Percentiles rank a stretch among this genome's conserved stretches.
These are phyloP conservation scores for Ogataea philodendri DNA, from an alignment of 805 yeast genomes.

Conservation along the genomic window DNA sequence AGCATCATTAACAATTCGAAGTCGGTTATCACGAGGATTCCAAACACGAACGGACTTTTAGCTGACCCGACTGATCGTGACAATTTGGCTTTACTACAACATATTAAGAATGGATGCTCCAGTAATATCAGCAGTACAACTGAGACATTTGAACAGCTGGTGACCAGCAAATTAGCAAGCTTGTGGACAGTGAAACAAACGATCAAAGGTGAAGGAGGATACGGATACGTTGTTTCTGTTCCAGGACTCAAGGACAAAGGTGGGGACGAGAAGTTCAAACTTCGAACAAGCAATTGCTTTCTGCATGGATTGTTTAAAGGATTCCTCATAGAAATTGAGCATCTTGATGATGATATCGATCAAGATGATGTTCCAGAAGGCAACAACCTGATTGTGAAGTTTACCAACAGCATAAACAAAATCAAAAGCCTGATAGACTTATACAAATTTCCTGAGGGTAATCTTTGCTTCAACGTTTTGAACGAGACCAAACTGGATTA, in stretches of 20 bases:
- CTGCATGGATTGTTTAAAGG: constrained; percentile 76
- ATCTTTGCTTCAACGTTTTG: constrained; percentile 37
- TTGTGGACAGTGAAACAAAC: constrained; percentile 69
- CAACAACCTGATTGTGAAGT: constrained; percentile 30
- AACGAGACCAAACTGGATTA: constrained; percentile 38
- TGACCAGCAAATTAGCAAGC: constrained; percentile 59
- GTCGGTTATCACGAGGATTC: constrained; percentile 33
- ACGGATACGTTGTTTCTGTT: constrained; percentile 52
- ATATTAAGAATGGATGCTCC: constrained; percentile 45
- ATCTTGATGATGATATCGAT: constrained; percentile 27
- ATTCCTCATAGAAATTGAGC: constrained; percentile 59
- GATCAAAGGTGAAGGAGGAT: constrained; percentile 74
- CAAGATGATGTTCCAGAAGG: constrained; percentile 21
- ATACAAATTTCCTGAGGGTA: constrained; percentile 38
- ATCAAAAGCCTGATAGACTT: constrained; percentile 33
- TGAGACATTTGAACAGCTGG: constrained; percentile 56
- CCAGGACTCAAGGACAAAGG: constrained; percentile 18
- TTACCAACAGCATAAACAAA: constrained; percentile 34
- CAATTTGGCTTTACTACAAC: constrained; percentile 29
- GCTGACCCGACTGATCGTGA: constrained; percentile 14
- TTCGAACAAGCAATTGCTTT: constrained; percentile 68
- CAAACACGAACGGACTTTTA: constrained; percentile 21
- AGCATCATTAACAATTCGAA: constrained; percentile 47
- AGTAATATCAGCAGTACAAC: constrained; percentile 37
- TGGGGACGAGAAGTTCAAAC: constrained; percentile 44